Base-by-base conservation (phyloP, 176 grass and related monocot genomes). In the Melocanna baccifera region DNA sequence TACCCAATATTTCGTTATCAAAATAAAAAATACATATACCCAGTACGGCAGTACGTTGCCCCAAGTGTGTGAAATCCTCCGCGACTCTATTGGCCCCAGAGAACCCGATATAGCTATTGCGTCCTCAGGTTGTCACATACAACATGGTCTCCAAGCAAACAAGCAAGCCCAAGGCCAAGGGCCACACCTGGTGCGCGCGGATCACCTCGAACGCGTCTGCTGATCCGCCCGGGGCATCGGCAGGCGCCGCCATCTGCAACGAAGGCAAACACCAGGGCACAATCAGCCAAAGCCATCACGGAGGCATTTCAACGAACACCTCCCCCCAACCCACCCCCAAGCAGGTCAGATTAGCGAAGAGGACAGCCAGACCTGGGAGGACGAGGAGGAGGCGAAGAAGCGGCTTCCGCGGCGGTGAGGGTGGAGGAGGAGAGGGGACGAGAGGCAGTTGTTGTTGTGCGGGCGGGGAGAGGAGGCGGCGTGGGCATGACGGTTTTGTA, bases 201-300 rank as follows among this genome's bases (percentile, higher is more conserved):
- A 97, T 92, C 83, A 85, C 77, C 89, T 97, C 94, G 48, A 94
- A 97, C 23, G 84, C 71, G 62, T 97, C 89, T 2, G 77, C 61
- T 2, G 89, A 81, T 79, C 79, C 73, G 2, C 75, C 83, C 0
- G 79, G 66, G 23, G 74, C 79, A 85, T 92, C 93, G 5, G 89
- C 78, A 66, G 84, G 78, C 15, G 83, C 89, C 12, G 89, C 84
- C 91, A 93, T 89, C 91, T 91, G 91, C 59, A 87, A 75, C 68
- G 34, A 40, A 69, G 51, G 20, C 22, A 75, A 79, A 57, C 63
- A 72, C 2, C 56, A 34, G 0, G 58, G 23, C 12, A 6, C 41
- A 19, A 18, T 84, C 68, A 84, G 67, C 32, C 40, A 62, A 51
- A 79, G 16, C 23, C 47, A 36, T 26, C 37, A 14, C 34, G 3